These are phyloP conservation scores for Yarrowia galli DNA, from an alignment of 1,139 yeast genomes.

Conservation along the genomic window DNA sequence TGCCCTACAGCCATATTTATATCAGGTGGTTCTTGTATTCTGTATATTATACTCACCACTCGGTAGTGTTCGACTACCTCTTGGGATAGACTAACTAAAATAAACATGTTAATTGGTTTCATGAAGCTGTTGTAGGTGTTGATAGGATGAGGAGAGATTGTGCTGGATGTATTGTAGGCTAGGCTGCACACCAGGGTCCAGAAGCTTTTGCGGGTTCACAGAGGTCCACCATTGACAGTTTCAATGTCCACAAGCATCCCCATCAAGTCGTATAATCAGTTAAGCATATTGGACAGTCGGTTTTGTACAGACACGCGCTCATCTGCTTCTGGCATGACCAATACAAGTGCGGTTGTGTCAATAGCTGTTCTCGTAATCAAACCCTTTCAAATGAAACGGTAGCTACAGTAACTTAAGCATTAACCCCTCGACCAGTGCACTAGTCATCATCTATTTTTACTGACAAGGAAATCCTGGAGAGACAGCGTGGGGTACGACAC, in stretches of 20 bases:
- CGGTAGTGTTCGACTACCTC: conserved; percentile 37
- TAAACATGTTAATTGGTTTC: conserved; percentile 24
- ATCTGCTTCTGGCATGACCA: neutral
- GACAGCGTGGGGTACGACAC: neutral
- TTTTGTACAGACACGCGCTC: too few relatives aligned
- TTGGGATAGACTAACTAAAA: conserved; percentile 36
- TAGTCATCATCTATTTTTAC: neutral
- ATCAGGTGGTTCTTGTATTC: conserved; percentile 15
- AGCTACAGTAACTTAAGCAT: neutral
- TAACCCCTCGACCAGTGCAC: neutral
- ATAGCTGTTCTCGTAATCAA: neutral
- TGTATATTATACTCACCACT: conserved; percentile 13
- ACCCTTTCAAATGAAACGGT: neutral
- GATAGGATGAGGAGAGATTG: neutral
- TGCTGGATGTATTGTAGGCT: too few relatives aligned
- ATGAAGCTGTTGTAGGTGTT: neutral
- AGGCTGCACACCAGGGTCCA: too few relatives aligned
- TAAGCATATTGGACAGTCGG: neutral
- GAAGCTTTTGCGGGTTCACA: too few relatives aligned
- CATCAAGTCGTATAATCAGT: neutral
- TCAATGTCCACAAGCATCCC: too few relatives aligned
- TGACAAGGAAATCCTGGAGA: conserved; percentile 4
- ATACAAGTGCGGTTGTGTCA: neutral
- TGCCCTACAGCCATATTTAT: conserved; percentile 28
- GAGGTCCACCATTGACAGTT: too few relatives aligned